Evolutionary conservation across 352 stramenopile genomes (phyloP).

Genomic region (Pythium aristosporum): DNA sequence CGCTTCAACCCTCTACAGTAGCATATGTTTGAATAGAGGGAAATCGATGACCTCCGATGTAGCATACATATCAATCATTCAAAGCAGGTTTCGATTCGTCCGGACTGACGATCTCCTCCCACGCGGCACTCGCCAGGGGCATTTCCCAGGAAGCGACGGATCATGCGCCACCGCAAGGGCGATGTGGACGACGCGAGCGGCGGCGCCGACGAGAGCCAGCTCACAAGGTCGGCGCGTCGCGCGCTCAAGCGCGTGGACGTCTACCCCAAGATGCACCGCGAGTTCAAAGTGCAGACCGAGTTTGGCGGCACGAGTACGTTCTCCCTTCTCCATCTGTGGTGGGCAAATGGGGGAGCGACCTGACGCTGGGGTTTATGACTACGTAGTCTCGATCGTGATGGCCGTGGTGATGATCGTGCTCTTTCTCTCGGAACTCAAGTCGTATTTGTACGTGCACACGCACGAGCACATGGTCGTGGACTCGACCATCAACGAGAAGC

Average conservation of each 20-base stretch:
- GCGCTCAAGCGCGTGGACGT: constrained; percentile 87
- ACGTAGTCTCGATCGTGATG: constrained; percentile 76
- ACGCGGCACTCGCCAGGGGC: constrained; percentile 8
- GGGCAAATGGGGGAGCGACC: neutral
- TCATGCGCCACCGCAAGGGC: constrained; percentile 68
- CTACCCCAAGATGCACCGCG: constrained; percentile 95
- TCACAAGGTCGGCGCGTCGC: constrained; percentile 50
- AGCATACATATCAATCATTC: neutral
- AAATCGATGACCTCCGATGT: neutral
- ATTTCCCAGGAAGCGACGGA: neutral
- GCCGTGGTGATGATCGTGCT: constrained; percentile 89
- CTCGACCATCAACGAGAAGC: constrained; percentile 92
- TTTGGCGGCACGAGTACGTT: constrained; percentile 74
- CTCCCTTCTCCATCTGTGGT: too few species aligned
- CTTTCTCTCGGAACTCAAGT: constrained; percentile 87
- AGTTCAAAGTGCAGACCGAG: constrained; percentile 95
- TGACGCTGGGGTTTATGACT: neutral
- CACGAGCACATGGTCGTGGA: constrained; percentile 96
- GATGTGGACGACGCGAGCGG: constrained; percentile 52
- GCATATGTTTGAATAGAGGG: constrained; percentile 6
- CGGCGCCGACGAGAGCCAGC: constrained; percentile 32
- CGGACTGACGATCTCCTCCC: constrained; percentile 15
- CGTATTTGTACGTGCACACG: constrained; percentile 77
- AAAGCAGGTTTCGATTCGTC: constrained; percentile 1
- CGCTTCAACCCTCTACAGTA: constrained; percentile 5